These are phyloP conservation scores for Przewalskia tangutica DNA, from an alignment of 257 asterid species.

Conservation along the genomic window DNA sequence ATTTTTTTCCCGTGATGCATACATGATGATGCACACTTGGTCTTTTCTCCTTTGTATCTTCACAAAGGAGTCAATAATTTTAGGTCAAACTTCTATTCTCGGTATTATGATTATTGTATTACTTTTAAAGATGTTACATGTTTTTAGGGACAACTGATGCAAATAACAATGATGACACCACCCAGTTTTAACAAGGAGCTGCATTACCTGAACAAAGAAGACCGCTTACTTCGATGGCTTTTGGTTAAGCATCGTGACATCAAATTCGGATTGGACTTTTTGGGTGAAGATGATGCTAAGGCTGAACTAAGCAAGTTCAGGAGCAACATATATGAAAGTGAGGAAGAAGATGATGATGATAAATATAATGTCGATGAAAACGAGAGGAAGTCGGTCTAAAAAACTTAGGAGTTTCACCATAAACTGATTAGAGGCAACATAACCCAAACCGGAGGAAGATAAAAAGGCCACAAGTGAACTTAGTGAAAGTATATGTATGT, in stretches of 20 bases:
- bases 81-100: neutral
- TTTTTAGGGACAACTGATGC: constrained; percentile 51
- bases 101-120: neutral
- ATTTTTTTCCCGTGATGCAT: neutral
- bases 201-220: constrained; percentile 75
- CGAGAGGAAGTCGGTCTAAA: neutral
- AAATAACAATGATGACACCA: constrained; percentile 86
- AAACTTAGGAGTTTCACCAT: neutral
- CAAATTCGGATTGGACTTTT: constrained; percentile 21
- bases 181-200: constrained; percentile 68
- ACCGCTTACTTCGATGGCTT: constrained; percentile 79
- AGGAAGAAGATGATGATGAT: neutral
- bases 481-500: no score
- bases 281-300: constrained; percentile 13
- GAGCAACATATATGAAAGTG: neutral
- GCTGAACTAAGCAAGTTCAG: neutral
- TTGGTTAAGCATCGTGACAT: constrained; percentile 56
- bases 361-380: neutral
- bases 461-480: neutral
- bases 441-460: neutral
- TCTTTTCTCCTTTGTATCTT: neutral
- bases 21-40: neutral
- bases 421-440: neutral
- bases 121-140: neutral
- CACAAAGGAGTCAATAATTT: neutral